phyloP scores from a whole-genome alignment of 305 asterid genomes.

The Solanum hybrid region DNA sequence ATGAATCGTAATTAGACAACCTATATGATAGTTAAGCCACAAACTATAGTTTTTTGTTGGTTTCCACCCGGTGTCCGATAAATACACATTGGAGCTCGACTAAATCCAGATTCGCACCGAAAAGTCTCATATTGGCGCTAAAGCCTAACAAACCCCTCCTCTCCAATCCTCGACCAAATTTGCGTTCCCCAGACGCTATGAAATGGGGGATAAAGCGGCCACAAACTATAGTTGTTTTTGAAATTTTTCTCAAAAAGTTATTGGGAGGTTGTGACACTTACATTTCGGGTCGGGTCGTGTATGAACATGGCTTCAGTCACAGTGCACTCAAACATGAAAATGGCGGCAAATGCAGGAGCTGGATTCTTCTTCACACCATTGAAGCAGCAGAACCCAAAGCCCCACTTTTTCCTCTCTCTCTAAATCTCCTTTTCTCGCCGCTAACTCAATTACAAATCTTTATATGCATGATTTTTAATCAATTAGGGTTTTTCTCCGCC shows the following conservation, averaged over 20 bases:
- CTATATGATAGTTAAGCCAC: not conserved
- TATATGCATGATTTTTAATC: not conserved
- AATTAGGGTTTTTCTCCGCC: conserved; percentile 10
- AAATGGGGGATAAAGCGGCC: too few relatives aligned
- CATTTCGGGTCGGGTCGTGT: not conserved
- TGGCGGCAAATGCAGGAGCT: conserved; percentile 12
- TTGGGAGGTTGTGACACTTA: not conserved
- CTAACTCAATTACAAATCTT: not conserved
- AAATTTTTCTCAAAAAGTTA: not conserved
- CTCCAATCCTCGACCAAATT: not conserved
- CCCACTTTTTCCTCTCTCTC: not conserved
- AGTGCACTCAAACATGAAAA: not conserved
- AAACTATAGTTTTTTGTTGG: not conserved
- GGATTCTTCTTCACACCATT: not conserved
- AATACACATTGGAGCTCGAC: fast-evolving
- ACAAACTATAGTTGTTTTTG: not conserved
- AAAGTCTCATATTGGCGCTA: not conserved
- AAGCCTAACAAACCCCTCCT: not conserved
- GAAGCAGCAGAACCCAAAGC: not conserved
- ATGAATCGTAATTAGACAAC: not conserved
- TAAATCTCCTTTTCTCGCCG: too few relatives aligned
- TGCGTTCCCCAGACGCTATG: not conserved
- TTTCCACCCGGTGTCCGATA: not conserved
- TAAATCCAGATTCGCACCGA: fast-evolving
- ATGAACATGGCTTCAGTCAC: not conserved